Evolutionary conservation across 1,139 yeast species (phyloP).

Genomic region (Nakaseomyces sp.): DNA sequence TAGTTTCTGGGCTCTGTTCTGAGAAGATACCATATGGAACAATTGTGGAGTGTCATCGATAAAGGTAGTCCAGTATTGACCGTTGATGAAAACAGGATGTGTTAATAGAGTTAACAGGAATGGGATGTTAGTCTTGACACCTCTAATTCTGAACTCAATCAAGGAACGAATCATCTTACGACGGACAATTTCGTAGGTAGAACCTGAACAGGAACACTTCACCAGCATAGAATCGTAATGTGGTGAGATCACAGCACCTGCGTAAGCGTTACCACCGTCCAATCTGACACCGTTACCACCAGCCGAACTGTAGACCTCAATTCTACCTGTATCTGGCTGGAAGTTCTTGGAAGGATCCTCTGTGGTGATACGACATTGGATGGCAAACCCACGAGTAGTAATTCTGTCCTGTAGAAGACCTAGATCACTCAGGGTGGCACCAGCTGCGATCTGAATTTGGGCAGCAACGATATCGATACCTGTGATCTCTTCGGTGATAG

Average conservation of each 20-base stretch:
- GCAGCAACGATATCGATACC: constrained; percentile 98
- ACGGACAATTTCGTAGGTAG: constrained; percentile 93
- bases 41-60: constrained; percentile 95
- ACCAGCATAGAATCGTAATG: constrained; percentile 98
- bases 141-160: constrained; percentile 96
- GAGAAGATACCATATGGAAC: constrained; percentile 90
- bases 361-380: constrained; percentile 98
- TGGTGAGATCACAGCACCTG: constrained; percentile 96
- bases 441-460: constrained; percentile 98
- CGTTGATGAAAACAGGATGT: constrained; percentile 74
- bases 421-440: constrained; percentile 85
- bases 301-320: constrained; percentile 95
- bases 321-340: constrained; percentile 98
- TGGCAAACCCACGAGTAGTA: constrained; percentile 94
- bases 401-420: constrained; percentile 91
- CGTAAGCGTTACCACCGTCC: constrained; percentile 98
- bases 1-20: constrained; percentile 93
- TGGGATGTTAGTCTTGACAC: constrained; percentile 97
- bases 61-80: constrained; percentile 96
- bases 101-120: constrained; percentile 89
- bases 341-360: constrained; percentile 95
- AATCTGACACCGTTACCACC: constrained; percentile 99
- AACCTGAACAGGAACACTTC: constrained; percentile 92
- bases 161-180: constrained; percentile 95
- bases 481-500: constrained; percentile 97